phyloP scores from a whole-genome alignment of 2,329 filamentous ascomycete species.

The Clathrospora elynae region DNA sequence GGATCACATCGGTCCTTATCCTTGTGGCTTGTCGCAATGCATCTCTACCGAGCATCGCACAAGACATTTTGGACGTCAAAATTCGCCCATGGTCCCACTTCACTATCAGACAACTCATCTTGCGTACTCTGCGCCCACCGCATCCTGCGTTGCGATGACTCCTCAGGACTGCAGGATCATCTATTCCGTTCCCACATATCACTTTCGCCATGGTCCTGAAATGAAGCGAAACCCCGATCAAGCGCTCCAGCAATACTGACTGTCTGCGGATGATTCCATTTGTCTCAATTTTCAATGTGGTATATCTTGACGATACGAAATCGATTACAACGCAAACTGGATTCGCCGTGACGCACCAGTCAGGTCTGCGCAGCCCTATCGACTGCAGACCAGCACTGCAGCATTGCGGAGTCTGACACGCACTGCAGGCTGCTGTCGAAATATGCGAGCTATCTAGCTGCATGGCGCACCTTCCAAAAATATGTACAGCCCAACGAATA shows the following conservation, averaged over 20 bases:
- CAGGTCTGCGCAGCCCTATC: constrained; percentile 38
- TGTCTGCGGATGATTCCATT: too few relatives aligned
- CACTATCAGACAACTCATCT: constrained; percentile 47
- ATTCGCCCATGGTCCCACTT: constrained; percentile 32
- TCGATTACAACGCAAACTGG: constrained; percentile 4
- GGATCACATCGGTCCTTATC: constrained; percentile 28
- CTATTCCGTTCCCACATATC: constrained; percentile 36
- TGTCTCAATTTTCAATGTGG: constrained; percentile 11
- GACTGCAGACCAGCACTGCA: constrained; percentile 26
- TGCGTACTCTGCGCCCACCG: constrained; percentile 37
- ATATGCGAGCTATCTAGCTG: constrained; percentile 40
- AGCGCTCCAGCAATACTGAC: too few relatives aligned
- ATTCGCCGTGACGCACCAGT: constrained; percentile 36
- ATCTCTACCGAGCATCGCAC: constrained; percentile 38
- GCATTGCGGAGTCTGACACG: constrained; percentile 37
- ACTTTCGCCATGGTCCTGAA: constrained; percentile 10
- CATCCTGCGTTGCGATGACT: constrained; percentile 35
- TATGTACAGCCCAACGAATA: constrained; percentile 34
- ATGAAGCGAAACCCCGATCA: constrained; percentile 5
- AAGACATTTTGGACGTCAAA: constrained; percentile 33
- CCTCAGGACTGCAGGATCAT: constrained; percentile 27
- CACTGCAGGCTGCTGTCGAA: constrained; percentile 34
- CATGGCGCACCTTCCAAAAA: constrained; percentile 40
- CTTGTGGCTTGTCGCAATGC: constrained; percentile 27
- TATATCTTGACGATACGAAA: constrained; percentile 4